phyloP scores from a whole-genome alignment of 768 basidiomycete species.

The Cystobasidium ongulense region DNA sequence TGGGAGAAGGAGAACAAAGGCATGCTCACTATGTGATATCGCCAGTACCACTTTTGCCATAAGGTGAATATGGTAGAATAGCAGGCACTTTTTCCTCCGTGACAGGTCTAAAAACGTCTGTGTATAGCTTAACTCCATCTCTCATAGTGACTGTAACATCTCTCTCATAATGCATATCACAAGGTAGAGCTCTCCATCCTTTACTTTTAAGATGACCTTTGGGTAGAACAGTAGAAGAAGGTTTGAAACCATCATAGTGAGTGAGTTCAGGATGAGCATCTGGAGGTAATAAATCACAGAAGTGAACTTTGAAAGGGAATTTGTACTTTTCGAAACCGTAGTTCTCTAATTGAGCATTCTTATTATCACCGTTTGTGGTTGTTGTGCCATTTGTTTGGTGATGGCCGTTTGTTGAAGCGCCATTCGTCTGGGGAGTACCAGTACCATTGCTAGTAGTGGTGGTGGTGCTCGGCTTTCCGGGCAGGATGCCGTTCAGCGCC shows the following conservation, averaged over 20 bases:
- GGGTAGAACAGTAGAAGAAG: background rate
- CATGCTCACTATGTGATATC: slow-evolving; percentile 17
- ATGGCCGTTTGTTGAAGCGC: background rate
- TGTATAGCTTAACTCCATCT: slow-evolving; percentile 27
- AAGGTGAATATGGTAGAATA: slow-evolving; percentile 24
- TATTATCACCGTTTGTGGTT: background rate
- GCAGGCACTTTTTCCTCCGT: slow-evolving; percentile 12
- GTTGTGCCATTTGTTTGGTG: background rate
- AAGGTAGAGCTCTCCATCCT: slow-evolving; percentile 12
- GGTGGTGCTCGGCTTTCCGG: background rate
- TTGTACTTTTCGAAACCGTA: slow-evolving; percentile 1
- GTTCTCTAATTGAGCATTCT: background rate
- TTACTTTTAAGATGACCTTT: background rate
- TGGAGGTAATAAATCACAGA: slow-evolving; percentile 3
- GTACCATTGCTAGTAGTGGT: background rate
- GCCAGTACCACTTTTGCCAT: slow-evolving; percentile 32
- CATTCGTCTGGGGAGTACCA: background rate
- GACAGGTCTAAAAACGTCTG: slow-evolving; percentile 31
- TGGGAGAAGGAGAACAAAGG: background rate
- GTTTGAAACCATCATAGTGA: slow-evolving; percentile 12
- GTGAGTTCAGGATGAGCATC: slow-evolving; percentile 1
- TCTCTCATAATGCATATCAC: slow-evolving; percentile 32
- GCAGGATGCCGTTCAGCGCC: background rate
- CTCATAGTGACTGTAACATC: slow-evolving; percentile 29
- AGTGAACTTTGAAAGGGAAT: slow-evolving; percentile 7